Conservation (phyloP, 441 rosid species). For the Populus hybrid region DNA sequence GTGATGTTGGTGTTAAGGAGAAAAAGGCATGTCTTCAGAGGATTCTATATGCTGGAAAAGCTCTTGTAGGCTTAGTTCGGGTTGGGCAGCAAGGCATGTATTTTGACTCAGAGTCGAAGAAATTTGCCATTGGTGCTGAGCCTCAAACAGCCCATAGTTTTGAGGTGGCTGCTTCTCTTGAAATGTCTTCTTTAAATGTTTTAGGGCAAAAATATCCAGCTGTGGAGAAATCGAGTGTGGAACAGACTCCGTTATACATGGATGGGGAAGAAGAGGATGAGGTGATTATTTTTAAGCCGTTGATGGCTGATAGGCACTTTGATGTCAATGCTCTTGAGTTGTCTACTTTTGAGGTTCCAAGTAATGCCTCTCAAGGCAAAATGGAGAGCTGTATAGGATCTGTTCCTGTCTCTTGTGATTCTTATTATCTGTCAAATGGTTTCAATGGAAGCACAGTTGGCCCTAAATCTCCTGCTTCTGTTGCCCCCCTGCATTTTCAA, state of each 20-base stretch:
- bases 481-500: constrained; percentile 40
- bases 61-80: constrained; percentile 52
- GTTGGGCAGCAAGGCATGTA: constrained; percentile 54
- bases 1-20: constrained; percentile 58
- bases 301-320: constrained; percentile 54
- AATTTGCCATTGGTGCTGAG: constrained; percentile 68
- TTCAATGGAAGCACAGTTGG: constrained; percentile 34
- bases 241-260: constrained; percentile 25
- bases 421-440: constrained; percentile 34
- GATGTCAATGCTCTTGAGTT: constrained; percentile 36
- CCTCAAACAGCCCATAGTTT: constrained; percentile 36
- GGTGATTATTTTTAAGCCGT: constrained; percentile 90
- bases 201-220: constrained; percentile 32
- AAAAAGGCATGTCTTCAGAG: constrained; percentile 62
- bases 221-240: constrained; percentile 28
- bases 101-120: constrained; percentile 66
- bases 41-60: constrained; percentile 85
- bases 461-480: constrained; percentile 42
- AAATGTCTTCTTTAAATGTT: constrained; percentile 3
- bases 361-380: constrained; percentile 35
- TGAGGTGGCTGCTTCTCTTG: constrained; percentile 18
- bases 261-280: constrained; percentile 90
- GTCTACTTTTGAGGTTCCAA: constrained; percentile 44
- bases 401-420: constrained; percentile 38
- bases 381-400: constrained; percentile 38